Evolutionary conservation across 1,284 basidiomycete species (phyloP), one percentile per base, ranked within the genome.

Genomic region (Exsudoporus floridanus): DNA sequence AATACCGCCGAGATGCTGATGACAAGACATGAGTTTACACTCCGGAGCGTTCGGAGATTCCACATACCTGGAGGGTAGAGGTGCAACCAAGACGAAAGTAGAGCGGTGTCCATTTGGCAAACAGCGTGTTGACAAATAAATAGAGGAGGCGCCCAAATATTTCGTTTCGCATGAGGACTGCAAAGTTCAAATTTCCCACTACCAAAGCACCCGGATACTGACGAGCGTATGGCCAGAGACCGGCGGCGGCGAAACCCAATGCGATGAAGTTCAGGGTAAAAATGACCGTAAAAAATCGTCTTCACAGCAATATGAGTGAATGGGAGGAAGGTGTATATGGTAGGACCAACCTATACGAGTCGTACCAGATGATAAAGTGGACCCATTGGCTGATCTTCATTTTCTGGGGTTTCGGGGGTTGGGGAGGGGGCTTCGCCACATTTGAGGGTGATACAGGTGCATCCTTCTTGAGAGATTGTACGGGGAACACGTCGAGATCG

Each of bases 81-180:
- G 86, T 88, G 67, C 84, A 85, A 18, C 77, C 82, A 10, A 88
- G 73, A 49, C 86, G 78, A 70, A 79, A 87, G 77, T 78, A 84
- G 23, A 89, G 72, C 31, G 87, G 86, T 3, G 86, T 70, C 86
- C 86, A 88, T 81, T 88, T 88, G 7, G 85, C 84, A 52, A 82
- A 81, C 46, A 62, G 63, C 0, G 74, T 79, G 63, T 80, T 82
- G 55, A 78, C 76, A 42, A 80, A 66, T 49, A 72, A 55, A 56
- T 82, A 83, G 21, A 83, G 57, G 36, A 76, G 58, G 35, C 81
- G 79, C 13, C 82, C 78, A 43, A 83, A 83, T 12, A 83, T 71
- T 50, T 83, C 81, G 54, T 83, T 83, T 2, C 81, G 71, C 70
- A 83, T 76, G 27, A 83, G 69, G 49, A 83, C 74, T 6, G 80